Conservation (phyloP, 2,329 filamentous ascomycete species). For the Colletotrichum liriopes region DNA sequence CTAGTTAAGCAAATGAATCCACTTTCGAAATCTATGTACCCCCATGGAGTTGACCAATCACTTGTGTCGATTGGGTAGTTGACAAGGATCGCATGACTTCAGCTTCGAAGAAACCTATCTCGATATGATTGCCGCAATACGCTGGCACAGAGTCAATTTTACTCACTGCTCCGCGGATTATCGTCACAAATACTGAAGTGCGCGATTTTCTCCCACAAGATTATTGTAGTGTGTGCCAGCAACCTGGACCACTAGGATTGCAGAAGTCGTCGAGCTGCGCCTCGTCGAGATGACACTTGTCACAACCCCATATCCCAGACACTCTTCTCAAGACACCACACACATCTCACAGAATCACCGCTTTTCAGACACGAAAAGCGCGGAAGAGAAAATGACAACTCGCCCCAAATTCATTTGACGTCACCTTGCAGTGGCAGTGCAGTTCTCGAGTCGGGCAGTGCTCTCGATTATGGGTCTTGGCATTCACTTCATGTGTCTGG, state of each 20-base stretch:
- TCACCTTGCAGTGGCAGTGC: conserved; percentile 14
- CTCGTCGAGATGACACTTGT: conserved; percentile 5
- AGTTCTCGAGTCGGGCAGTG: not conserved
- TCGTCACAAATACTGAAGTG: not conserved
- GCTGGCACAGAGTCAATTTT: not conserved
- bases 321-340: not conserved
- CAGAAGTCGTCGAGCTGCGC: conserved; percentile 6
- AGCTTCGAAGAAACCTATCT: not conserved
- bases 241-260: not conserved
- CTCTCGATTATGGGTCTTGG: conserved; percentile 3
- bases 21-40: not conserved
- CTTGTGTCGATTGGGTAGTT: not conserved
- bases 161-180: too few relatives aligned
- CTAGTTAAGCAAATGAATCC: not conserved
- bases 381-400: not conserved
- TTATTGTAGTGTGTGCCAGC: not conserved
- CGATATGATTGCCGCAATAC: not conserved
- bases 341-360: not conserved
- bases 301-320: not conserved
- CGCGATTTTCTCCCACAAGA: not conserved
- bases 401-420: not conserved
- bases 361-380: not conserved
- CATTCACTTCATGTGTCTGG: not conserved
- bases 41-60: not conserved
- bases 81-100: not conserved